A percentile compares a stretch with the other conserved stretches of the same genome.
These are phyloP conservation scores for Pochonia chlamydosporia DNA, from an alignment of 2,329 filamentous ascomycete species.

Conservation along the genomic window DNA sequence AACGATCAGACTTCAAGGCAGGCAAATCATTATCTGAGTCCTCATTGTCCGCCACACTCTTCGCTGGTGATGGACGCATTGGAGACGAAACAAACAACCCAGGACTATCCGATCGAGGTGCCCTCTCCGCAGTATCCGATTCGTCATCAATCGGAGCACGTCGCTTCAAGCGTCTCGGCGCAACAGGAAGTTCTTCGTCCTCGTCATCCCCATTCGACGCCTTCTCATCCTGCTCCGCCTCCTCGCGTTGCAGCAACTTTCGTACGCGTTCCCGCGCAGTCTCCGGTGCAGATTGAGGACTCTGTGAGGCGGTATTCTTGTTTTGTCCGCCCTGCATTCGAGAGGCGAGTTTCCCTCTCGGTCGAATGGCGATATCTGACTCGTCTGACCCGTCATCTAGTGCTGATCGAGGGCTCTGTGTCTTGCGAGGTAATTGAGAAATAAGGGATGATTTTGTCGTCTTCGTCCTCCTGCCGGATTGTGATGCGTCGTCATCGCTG, in stretches of 20 bases:
- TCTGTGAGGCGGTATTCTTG: conserved; percentile 9
- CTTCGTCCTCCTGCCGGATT: conserved; percentile 2
- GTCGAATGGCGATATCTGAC: conserved; percentile 35
- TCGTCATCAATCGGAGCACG: conserved; percentile 28
- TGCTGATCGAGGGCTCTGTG: conserved; percentile 7
- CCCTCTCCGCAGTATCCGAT: conserved; percentile 14
- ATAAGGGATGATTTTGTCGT: conserved; percentile 6
- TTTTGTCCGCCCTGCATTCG: conserved; percentile 45
- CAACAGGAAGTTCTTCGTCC: conserved; percentile 31
- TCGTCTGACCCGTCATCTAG: conserved; percentile 40
- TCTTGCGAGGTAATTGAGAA: neutral
- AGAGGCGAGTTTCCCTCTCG: conserved; percentile 59
- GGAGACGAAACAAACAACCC: conserved; percentile 55
- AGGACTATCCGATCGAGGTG: conserved; percentile 27
- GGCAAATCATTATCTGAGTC: conserved; percentile 44
- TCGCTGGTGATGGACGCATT: conserved; percentile 24
- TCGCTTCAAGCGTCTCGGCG: conserved; percentile 34
- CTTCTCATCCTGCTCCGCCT: conserved; percentile 18
- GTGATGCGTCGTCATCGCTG: conserved; percentile 39
- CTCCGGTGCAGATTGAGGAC: conserved; percentile 13
- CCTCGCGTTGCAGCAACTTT: conserved; percentile 32
- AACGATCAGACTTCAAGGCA: conserved; percentile 47
- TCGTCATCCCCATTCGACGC: conserved; percentile 20
- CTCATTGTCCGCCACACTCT: conserved; percentile 25
- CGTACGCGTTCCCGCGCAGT: conserved; percentile 36